Evolutionary conservation across 2,329 filamentous ascomycete genomes (phyloP), one percentile per base, ranked within the genome.

Genomic region (Gaeumannomyces tritici): DNA sequence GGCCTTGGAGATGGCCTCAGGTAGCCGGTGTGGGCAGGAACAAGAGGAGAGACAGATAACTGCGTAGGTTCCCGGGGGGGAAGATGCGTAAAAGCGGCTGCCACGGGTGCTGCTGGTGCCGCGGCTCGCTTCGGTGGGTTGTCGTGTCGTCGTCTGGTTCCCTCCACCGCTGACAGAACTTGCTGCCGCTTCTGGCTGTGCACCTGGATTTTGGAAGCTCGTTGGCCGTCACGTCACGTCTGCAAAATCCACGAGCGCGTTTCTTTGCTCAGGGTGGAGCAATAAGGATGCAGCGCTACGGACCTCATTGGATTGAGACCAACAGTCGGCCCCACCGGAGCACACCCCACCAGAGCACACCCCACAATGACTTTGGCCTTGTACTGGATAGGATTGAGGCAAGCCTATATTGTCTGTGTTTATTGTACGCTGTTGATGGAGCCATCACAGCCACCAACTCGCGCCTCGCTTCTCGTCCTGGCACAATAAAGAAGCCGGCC

Each of bases 91-190:
- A 29, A 29, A 58, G 42, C 42, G 21, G 21, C 21, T 47, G 26
- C 54, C 31, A 27, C 24, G 35, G 18, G 21, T 59, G 42, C 31
- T 57, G 58, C 27, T 28, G 33, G 29, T 61, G 63, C 63, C 62
- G 61, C 58, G 29, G 31, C 60, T 51, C 56, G 28, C 21, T 58
- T 21, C 21, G 28, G 56, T n/a, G 9, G 27, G 7, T n/a, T 58
- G 28, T 3, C n/a, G 13, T 15, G 33, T 58, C 28, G 33, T 58
- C 28, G 28, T 58, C 13, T 21, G 28, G 9, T 58, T n/a, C n/a
- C 56, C 28, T 33, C 33, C 5, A 21, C 27, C 5, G 27, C 12
- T 13, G 33, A 58, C 27, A 24, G n/a, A 5, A 58, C 56, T 33
- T n/a, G 56, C 26, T 31, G 15, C 56, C 4, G 56, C 56, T 27